Evolutionary conservation across 768 basidiomycete species (phyloP).

Genomic region (Leccinum ochraceum): DNA sequence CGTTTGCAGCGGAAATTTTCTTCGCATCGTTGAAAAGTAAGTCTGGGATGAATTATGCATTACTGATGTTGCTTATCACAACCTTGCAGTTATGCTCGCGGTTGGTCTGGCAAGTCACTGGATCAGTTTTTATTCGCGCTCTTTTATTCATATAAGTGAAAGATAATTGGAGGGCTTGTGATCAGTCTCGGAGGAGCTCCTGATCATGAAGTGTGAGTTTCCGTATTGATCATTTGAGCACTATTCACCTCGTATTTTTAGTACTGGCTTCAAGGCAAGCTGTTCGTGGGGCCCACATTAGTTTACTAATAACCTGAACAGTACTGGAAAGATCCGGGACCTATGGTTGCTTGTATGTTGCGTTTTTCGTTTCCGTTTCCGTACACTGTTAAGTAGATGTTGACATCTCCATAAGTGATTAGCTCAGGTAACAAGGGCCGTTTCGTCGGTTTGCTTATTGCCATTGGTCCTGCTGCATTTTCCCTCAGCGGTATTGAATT

Average conservation of each 20-base stretch:
- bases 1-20: conserved; percentile 20
- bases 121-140: background rate
- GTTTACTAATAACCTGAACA: conserved; percentile 3
- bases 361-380: background rate
- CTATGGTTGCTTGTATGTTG: conserved; percentile 24
- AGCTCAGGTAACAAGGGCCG: conserved; percentile 20
- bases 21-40: conserved; percentile 28
- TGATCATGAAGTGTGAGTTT: conserved; percentile 38
- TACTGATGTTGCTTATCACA: background rate
- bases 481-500: conserved; percentile 80
- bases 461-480: conserved; percentile 47
- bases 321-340: conserved; percentile 28
- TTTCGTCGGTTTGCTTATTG: conserved; percentile 23
- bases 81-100: conserved; percentile 37
- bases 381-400: background rate
- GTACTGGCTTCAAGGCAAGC: conserved; percentile 23
- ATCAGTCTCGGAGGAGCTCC: conserved; percentile 62
- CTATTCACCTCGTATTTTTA: conserved; percentile 5
- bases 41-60: background rate
- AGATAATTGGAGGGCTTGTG: conserved; percentile 46
- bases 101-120: conserved; percentile 31
- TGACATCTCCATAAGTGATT: conserved; percentile 14
- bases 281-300: no score
- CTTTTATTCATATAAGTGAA: background rate
- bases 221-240: conserved; percentile 34